Base-by-base conservation (phyloP, 495 filamentous ascomycete genomes). In the Ramalina intermedia region DNA sequence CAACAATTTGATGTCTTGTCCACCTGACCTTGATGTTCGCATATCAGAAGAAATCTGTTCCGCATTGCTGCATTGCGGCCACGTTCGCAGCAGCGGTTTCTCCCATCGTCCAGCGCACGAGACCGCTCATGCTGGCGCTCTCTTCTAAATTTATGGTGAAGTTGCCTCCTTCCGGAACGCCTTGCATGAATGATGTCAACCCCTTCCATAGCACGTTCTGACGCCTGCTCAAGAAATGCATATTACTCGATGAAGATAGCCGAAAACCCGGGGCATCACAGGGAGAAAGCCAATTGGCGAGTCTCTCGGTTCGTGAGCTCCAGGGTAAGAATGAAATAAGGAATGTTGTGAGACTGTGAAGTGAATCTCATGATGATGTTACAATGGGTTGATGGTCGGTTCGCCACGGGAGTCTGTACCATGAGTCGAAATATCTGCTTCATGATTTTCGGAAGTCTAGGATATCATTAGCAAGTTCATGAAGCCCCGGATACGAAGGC, bases 381-480 rank as follows among this genome's bases (percentile, higher is more conserved):
- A 33, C 29, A 33, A 33, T 33, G 29, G 7, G 8, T 33, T 33
- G 29, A 7, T 7, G 29, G 29, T 33, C 6, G 29, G 29, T 11
- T 33, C 7, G 29, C 7, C 3, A 33, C 6, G 59, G 59, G 60
- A 59, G 63, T 17, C 18, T 16, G 33, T 47, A 35, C n/a, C 12
- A 16, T 37, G 9, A 33, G 14, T 11, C 37, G 7, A 29, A 35
- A 39, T 20, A 46, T 27, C 37, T 43, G 44, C 23, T 48, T 71
- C 65, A 81, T 38, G 78, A 71, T 62, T 81, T 81, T 53, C 78
- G 75, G 71, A 84, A 84, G 61, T 84, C 80, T 84, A 20, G 46
- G 18, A 26, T 33, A 5, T 3, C 4, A 50, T 71, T 51, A 74
- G 67, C 52, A 47, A 51, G 14, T 21, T 29, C 3, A 13, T 24